A percentile compares a stretch with the other conserved stretches of the same genome.
These are phyloP conservation scores for Nicotiana undulata DNA, from an alignment of 257 asterid genomes.

Conservation along the genomic window DNA sequence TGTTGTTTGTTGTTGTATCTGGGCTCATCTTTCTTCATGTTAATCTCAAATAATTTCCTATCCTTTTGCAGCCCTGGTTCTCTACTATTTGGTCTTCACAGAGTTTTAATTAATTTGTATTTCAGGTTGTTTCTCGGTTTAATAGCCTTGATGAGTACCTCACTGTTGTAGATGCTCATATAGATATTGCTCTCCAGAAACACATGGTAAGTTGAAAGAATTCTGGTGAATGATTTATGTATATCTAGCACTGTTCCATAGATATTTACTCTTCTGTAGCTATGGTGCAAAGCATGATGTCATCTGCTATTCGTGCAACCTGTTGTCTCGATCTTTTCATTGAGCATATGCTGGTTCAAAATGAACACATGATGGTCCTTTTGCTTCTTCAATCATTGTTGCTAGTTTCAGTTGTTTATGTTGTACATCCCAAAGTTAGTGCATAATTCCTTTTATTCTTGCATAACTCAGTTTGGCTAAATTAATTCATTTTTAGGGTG, in stretches of 20 bases:
- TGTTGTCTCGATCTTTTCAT: not conserved
- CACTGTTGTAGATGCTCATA: slow-evolving; percentile 59
- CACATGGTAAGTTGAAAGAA: slow-evolving; percentile 44
- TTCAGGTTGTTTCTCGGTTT: slow-evolving; percentile 63
- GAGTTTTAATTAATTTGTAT: slow-evolving; percentile 10
- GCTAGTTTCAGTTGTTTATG: not conserved
- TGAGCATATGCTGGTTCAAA: not conserved
- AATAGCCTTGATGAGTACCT: slow-evolving; percentile 46
- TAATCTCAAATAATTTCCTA: not conserved
- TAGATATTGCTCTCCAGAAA: slow-evolving; percentile 66
- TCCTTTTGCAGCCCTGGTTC: not conserved
- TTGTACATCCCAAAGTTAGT: not conserved
- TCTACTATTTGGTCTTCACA: not conserved
- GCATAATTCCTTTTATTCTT: not conserved
- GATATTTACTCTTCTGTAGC: not conserved
- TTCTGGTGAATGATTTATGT: not conserved
- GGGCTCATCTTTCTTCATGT: not conserved
- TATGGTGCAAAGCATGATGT: not conserved
- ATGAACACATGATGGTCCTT: not conserved
- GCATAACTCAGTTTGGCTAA: not conserved
- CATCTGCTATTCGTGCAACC: not conserved
- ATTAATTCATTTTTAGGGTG: not conserved
- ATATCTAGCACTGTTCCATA: not conserved
- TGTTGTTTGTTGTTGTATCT: not conserved
- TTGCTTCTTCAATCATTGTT: not conserved